Conservation (phyloP, 2,329 filamentous ascomycete species). For the Graphium sp. region DNA sequence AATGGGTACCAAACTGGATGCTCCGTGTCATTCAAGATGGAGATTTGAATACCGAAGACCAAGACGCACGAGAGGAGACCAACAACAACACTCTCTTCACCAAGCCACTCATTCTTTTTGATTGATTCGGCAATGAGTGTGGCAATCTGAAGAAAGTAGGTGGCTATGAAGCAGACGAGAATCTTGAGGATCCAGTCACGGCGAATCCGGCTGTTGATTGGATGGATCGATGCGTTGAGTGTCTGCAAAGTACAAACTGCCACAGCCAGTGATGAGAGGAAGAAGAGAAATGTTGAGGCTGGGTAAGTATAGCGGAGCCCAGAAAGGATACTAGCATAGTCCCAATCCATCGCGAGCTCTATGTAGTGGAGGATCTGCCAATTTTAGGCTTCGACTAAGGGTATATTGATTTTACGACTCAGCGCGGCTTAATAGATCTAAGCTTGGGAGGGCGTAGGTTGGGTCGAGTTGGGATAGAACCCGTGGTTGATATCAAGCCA, state of each 20-base stretch:
- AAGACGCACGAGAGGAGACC: slow-evolving; percentile 44
- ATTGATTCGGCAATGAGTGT: slow-evolving; percentile 19
- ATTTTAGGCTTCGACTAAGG: no score
- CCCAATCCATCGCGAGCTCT: no score
- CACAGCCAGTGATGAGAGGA: slow-evolving; percentile 29
- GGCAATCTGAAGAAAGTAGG: slow-evolving; percentile 29
- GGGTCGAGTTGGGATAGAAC: no score
- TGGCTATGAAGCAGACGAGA: slow-evolving; percentile 22
- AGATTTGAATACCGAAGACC: slow-evolving; percentile 44
- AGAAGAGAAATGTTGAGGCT: slow-evolving; percentile 37
- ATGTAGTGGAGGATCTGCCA: no score
- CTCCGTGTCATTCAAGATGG: slow-evolving; percentile 30
- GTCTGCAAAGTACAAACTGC: slow-evolving; percentile 37
- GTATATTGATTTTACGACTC: no score
- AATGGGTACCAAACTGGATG: slow-evolving; percentile 45
- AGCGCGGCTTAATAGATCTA: no score
- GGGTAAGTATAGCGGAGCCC: slow-evolving; percentile 43
- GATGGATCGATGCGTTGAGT: slow-evolving; percentile 14
- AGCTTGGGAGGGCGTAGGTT: no score
- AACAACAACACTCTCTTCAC: slow-evolving; percentile 31
- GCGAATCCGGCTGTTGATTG: slow-evolving; percentile 18
- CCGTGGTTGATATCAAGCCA: no score
- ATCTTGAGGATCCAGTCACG: slow-evolving; percentile 21
- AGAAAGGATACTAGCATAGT: no score
- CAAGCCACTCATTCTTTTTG: slow-evolving; percentile 18